Base-by-base conservation (phyloP, 202 grass and related monocot species). In the Cymbopogon flexuosus region DNA sequence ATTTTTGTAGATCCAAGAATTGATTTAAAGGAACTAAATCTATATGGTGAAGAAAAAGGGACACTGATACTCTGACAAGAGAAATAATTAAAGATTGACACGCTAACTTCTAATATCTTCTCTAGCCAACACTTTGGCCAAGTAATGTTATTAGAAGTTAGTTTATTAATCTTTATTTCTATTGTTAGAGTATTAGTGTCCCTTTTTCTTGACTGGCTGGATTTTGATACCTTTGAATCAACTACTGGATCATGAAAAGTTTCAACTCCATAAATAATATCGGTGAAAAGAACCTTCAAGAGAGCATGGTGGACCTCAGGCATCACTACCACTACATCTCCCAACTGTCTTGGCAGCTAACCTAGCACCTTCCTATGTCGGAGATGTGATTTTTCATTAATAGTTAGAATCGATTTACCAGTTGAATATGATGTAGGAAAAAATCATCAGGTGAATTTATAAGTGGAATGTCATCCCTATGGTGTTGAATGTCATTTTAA, bases 101-200 rank as follows among this genome's bases (percentile, higher is more conserved):
- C 0, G 2, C 47, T 7, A 1, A 51, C 47, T 7, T 18, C 5
- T 51, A 51, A 89, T 98, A 95, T 86, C 95, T n/a, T n/a, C 92
- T 77, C 95, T 85, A 73, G 86, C 90, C 85, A 98, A 87, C 16
- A 18, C 69, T 94, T 88, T 14, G 92, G 95, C 90, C 92, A 95
- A 54, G 92, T 89, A 74, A 98, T 76, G 61, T 71, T 85, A 84
- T 95, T 98, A 86, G 89, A 60, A 78, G 86, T 90, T 78, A 94
- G 85, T 62, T 88, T 86, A 73, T 93, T 84, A 73, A 89, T 86
- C 49, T 89, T 97, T 42, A 79, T 22, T 64, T 94, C 92, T 75
- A 89, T 98, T 83, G 82, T 76, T 81, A 86, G 71, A 79, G 29
- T 94, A 56, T 98, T 92, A 66, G 70, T 41, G 36, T 98, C 88